Base-by-base conservation (phyloP, 192 early-diverging fungal genomes). In the Polychytrium aggregatum region DNA sequence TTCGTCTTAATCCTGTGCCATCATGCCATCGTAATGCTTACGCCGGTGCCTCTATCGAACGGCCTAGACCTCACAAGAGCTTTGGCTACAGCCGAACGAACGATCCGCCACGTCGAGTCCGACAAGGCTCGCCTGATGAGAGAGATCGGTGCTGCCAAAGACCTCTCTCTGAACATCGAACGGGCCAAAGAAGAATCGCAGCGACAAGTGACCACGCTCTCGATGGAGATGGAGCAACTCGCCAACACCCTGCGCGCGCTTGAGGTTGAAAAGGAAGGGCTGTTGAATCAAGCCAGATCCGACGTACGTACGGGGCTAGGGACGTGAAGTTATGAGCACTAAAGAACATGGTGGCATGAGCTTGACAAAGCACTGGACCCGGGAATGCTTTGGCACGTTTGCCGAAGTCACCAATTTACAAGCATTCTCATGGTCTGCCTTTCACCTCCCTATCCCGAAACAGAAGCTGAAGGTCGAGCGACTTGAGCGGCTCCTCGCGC, bases 401-500 rank as follows among this genome's bases (percentile, higher is more conserved):
- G 9, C 11, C 14, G 9, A 11, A 46, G 29, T 14, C n/a, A 43
- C 29, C 7, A 48, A 36, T 36, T 44, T 13, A 31, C 47, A 43
- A 42, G 22, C 8, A 17, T 42, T 43, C 43, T 43, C 21, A n/a
- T n/a, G n/a, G n/a, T 11, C 9, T 42, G 11, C 22, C 8, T 14
- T 48, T 36, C 11, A 17, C 22, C 11, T 46, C 8, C 29, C 18
- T 51, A 21, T n/a, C 11, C 14, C 29, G 24, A 18, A 51, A 8
- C n/a, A 67, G 64, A 60, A 56, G 37, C 4, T 63, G 13, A 71
- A 68, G 39, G 37, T 36, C 30, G 71, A 76, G 25, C 31, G 65
- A 18, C 37, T 76, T 4, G 74, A 76, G 49, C 52, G 60, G 9
- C 46, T 75, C 13, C 37, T 76, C 26, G 50, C 48, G 0, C n/a